These are phyloP conservation scores for Lactifluus echinatus DNA, from an alignment of 768 basidiomycete species.

Conservation along the genomic window DNA sequence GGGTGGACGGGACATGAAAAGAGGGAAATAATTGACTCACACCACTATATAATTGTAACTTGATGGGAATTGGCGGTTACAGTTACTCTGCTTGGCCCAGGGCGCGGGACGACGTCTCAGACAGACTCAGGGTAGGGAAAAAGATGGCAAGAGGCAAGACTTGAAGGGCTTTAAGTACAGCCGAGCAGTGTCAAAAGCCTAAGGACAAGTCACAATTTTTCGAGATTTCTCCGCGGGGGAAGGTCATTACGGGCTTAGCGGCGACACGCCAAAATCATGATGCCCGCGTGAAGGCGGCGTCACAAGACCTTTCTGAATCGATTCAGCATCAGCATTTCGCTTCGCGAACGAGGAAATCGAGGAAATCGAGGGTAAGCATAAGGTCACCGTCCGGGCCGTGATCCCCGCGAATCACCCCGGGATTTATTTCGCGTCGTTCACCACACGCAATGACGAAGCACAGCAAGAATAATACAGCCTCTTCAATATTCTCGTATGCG, in stretches of 20 bases:
- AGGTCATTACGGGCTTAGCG: background rate
- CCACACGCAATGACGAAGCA: conserved; percentile 66
- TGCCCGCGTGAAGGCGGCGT: background rate
- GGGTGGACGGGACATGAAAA: background rate
- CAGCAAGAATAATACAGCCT: conserved; percentile 85
- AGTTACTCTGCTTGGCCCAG: background rate
- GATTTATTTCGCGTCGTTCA: no score
- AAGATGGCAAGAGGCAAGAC: no score
- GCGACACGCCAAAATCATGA: background rate
- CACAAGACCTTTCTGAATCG: no score
- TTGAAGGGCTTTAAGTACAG: no score
- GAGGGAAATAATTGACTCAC: background rate
- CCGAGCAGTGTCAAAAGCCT: no score
- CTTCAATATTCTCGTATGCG: conserved; percentile 83
- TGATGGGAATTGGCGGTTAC: background rate
- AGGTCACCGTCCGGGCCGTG: background rate
- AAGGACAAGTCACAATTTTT: background rate
- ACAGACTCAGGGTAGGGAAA: background rate
- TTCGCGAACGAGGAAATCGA: no score
- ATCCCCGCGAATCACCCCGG: background rate
- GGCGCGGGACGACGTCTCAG: background rate
- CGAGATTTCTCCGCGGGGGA: background rate
- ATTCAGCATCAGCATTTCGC: no score
- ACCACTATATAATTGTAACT: background rate
- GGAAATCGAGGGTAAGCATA: no score